A percentile compares a stretch with the other conserved stretches of the same genome.
Conservation (phyloP, 441 rosid species). For the Adansonia grandidieri region DNA sequence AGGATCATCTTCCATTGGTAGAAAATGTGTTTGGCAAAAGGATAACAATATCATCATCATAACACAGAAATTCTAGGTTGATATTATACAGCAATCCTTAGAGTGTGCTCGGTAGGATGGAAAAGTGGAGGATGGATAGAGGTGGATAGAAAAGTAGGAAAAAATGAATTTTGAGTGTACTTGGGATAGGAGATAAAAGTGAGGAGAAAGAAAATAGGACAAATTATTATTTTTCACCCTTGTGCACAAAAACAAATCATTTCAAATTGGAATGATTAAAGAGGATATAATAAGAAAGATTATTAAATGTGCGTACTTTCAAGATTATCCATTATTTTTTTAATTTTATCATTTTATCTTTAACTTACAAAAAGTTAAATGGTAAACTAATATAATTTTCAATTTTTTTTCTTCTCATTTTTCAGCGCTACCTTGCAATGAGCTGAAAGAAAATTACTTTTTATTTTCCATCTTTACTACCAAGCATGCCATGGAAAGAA, state of each 20-base stretch:
- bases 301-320: not conserved
- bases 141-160: no score
- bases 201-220: no score
- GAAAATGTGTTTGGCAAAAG: not conserved
- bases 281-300: no score
- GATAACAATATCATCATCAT: not conserved
- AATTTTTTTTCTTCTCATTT: not conserved
- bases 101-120: no score
- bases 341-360: not conserved
- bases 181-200: not conserved
- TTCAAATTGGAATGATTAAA: no score
- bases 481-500: no score
- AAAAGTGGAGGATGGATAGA: no score
- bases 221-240: not conserved
- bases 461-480: no score
- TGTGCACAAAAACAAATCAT: not conserved
- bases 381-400: not conserved
- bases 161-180: not conserved
- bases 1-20: not conserved
- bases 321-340: not conserved
- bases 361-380: not conserved
- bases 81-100: not conserved
- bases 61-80: not conserved
- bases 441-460: no score
- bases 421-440: not conserved